A percentile compares a stretch with the other conserved stretches of the same genome.
phyloP scores from a whole-genome alignment of 2,329 filamentous ascomycete species.

The Phialophora verrucosa region DNA sequence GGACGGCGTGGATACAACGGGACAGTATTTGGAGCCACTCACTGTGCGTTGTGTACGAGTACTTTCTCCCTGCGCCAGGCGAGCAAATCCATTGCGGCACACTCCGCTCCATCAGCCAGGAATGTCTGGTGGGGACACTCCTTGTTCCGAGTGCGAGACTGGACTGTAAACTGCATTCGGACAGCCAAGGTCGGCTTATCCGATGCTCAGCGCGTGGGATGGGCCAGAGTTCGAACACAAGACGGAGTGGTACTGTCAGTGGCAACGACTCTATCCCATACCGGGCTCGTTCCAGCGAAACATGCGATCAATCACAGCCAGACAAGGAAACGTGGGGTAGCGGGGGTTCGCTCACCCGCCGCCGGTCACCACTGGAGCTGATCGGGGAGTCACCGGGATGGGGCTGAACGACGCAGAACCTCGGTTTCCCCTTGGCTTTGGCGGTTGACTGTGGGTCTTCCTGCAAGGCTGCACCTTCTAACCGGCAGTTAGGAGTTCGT shows the following conservation, averaged over 20 bases:
- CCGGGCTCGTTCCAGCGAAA: neutral
- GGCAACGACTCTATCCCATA: neutral
- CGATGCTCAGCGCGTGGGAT: neutral
- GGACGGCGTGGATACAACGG: neutral
- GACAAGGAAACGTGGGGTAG: neutral
- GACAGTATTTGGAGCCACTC: neutral
- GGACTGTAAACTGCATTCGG: neutral
- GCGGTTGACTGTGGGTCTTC: neutral
- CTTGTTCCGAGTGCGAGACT: neutral
- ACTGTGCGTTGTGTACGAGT: neutral
- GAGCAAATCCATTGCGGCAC: neutral
- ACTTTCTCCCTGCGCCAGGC: too few relatives aligned
- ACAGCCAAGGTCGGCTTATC: neutral
- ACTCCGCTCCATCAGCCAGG: neutral
- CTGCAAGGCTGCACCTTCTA: slow-evolving; percentile 5
- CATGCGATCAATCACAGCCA: neutral
- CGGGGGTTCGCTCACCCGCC: neutral
- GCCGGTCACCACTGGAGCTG: neutral
- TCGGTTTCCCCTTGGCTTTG: neutral
- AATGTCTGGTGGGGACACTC: neutral
- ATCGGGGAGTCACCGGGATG: neutral
- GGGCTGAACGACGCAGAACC: neutral
- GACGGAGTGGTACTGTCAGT: too few relatives aligned
- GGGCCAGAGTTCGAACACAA: neutral
- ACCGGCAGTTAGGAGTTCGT: slow-evolving; percentile 3